These are phyloP conservation scores for Streptanthus diversifolius DNA, from an alignment of 345 rosid genomes.

Conservation along the genomic window DNA sequence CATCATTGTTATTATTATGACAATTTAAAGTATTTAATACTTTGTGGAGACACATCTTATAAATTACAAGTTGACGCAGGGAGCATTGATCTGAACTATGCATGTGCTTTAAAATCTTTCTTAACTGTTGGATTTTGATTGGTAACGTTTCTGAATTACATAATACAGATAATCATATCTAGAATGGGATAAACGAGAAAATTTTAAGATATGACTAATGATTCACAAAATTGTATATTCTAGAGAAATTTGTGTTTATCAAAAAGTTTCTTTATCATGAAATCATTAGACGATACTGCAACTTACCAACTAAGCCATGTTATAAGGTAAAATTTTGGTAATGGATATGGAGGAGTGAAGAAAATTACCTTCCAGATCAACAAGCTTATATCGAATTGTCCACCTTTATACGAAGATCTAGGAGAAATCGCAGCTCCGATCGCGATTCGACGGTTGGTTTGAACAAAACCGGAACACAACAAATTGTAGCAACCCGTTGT, in stretches of 20 bases:
- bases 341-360: background rate
- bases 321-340: background rate
- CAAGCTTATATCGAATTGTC: slow-evolving; percentile 93
- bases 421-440: slow-evolving; percentile 98
- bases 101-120: slow-evolving; percentile 23
- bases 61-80: slow-evolving; percentile 16
- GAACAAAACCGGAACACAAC: slow-evolving; percentile 92
- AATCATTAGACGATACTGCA: background rate
- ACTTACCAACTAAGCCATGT: background rate
- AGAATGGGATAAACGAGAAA: background rate
- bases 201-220: too few relatives aligned
- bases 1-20: background rate
- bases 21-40: background rate
- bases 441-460: slow-evolving; percentile 76
- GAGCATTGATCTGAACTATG: slow-evolving; percentile 31
- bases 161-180: background rate
- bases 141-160: background rate
- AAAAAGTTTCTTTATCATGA: background rate
- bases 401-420: slow-evolving; percentile 73
- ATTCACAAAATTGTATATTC: background rate
- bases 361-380: slow-evolving; percentile 86
- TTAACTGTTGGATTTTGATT: background rate
- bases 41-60: slow-evolving; percentile 13
- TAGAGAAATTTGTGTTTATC: background rate
- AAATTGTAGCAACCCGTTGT: slow-evolving; percentile 95